Conservation (phyloP, 2,329 filamentous ascomycete species). For the Ustilaginoidea virens region DNA sequence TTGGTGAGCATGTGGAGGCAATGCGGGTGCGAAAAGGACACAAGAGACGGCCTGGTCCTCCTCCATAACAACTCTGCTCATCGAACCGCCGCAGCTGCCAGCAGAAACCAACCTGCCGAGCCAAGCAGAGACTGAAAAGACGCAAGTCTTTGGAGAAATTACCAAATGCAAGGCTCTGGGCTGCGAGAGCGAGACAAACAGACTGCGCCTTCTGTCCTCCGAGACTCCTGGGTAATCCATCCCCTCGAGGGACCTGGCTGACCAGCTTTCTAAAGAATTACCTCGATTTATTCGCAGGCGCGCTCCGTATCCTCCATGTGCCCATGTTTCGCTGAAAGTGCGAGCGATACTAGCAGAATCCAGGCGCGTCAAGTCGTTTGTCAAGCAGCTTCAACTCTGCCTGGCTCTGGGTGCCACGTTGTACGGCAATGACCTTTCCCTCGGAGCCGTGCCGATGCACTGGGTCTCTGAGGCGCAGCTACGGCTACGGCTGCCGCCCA, state of each 20-base stretch:
- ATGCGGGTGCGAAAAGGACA: too few relatives aligned
- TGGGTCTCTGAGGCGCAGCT: constrained; percentile 38
- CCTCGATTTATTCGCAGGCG: constrained; percentile 39
- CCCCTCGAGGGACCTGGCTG: constrained; percentile 24
- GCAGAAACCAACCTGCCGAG: constrained; percentile 13
- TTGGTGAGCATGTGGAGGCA: too few relatives aligned
- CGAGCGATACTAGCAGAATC: constrained; percentile 29
- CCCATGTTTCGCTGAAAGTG: constrained; percentile 42
- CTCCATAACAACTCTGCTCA: constrained; percentile 9
- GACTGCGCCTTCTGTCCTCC: constrained; percentile 19
- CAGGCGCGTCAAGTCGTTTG: constrained; percentile 25
- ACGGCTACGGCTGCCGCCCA: constrained; percentile 30
- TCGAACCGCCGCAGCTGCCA: constrained; percentile 18
- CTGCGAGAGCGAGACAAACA: constrained; percentile 25
- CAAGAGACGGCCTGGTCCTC: too few relatives aligned
- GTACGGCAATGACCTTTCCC: constrained; percentile 27
- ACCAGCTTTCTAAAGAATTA: constrained; percentile 37
- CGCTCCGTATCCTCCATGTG: constrained; percentile 40
- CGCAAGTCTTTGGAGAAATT: constrained; percentile 17
- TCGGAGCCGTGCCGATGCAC: constrained; percentile 26
- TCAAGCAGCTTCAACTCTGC: constrained; percentile 37
- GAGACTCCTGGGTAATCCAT: constrained; percentile 23
- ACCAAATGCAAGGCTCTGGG: constrained; percentile 25
- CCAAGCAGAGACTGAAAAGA: constrained; percentile 11
- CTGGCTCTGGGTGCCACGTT: constrained; percentile 34